A percentile compares a stretch with the other conserved stretches of the same genome.
These are phyloP conservation scores for Bruguiera gymnorhiza DNA, from an alignment of 345 rosid species.

Conservation along the genomic window DNA sequence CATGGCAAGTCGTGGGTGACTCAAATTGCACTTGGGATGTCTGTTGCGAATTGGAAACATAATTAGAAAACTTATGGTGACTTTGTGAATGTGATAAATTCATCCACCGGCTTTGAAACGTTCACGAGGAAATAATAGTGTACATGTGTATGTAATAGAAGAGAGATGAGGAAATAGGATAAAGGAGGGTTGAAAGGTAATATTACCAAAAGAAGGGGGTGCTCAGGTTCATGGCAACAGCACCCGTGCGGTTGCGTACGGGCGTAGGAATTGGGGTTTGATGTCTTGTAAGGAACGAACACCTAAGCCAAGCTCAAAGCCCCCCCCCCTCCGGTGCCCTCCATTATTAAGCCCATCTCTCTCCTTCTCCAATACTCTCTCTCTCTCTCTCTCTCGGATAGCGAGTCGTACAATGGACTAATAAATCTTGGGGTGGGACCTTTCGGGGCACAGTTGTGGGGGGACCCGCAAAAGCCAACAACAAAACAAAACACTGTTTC, in stretches of 20 bases:
- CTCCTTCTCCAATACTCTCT: not conserved
- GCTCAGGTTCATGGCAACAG: constrained; percentile 16
- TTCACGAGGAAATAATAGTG: too few species aligned
- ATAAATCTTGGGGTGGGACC: constrained; percentile 16
- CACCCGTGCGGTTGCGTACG: constrained; percentile 30
- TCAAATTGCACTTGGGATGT: too few species aligned
- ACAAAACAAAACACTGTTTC: too few species aligned
- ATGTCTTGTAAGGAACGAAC: constrained; percentile 29
- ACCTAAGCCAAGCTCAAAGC: constrained; percentile 12
- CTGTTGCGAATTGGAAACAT: too few species aligned
- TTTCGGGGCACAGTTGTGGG: not conserved
- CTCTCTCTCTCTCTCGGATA: not conserved
- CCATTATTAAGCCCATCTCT: not conserved
- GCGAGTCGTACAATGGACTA: not conserved
- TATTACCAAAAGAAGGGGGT: constrained; percentile 18
- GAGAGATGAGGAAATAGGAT: not conserved
- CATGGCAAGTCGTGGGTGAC: too few species aligned
- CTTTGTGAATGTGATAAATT: not conserved
- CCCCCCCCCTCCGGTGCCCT: not conserved
- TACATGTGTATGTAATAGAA: not conserved
- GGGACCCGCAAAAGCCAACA: constrained; percentile 1
- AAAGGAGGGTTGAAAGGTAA: constrained; percentile 9
- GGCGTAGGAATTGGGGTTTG: constrained; percentile 10
- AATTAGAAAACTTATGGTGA: not conserved
- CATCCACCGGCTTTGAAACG: too few species aligned